These are phyloP conservation scores for Fusarium subglutinans DNA, from an alignment of 2,329 filamentous ascomycete species.

Conservation along the genomic window DNA sequence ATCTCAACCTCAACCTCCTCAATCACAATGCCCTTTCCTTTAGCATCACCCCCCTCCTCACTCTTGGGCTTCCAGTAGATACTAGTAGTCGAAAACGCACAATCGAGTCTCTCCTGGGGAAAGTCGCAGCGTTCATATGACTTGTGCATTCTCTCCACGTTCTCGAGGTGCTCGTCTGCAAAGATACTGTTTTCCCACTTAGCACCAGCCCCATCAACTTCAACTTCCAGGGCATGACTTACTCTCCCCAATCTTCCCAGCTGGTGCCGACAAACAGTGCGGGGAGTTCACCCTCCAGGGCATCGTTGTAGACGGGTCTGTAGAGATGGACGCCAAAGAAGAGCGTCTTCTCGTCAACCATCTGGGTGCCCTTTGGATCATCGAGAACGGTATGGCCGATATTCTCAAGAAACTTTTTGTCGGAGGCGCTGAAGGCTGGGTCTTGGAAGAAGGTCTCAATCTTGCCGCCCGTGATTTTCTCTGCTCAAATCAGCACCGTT, in stretches of 20 bases:
- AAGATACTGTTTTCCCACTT: slow-evolving; percentile 13
- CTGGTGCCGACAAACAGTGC: slow-evolving; percentile 67
- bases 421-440: slow-evolving; percentile 59
- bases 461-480: slow-evolving; percentile 22
- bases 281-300: slow-evolving; percentile 58
- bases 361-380: slow-evolving; percentile 61
- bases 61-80: slow-evolving; percentile 39
- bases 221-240: slow-evolving; percentile 31
- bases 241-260: slow-evolving; percentile 62
- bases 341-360: slow-evolving; percentile 59
- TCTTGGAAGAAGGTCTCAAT: slow-evolving; percentile 64
- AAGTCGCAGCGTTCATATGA: slow-evolving; percentile 28
- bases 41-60: neutral
- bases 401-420: slow-evolving; percentile 61
- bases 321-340: slow-evolving; percentile 72
- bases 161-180: slow-evolving; percentile 26
- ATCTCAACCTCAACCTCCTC: neutral
- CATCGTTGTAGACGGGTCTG: slow-evolving; percentile 60
- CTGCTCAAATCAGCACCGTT: slow-evolving; percentile 15
- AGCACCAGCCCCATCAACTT: neutral
- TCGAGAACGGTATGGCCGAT: slow-evolving; percentile 64
- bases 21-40: neutral
- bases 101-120: slow-evolving; percentile 33
- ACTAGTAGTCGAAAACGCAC: slow-evolving; percentile 40
- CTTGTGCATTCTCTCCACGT: slow-evolving; percentile 38